These are phyloP conservation scores for Penicillium sp. DNA, from an alignment of 2,329 filamentous ascomycete genomes.

Conservation along the genomic window DNA sequence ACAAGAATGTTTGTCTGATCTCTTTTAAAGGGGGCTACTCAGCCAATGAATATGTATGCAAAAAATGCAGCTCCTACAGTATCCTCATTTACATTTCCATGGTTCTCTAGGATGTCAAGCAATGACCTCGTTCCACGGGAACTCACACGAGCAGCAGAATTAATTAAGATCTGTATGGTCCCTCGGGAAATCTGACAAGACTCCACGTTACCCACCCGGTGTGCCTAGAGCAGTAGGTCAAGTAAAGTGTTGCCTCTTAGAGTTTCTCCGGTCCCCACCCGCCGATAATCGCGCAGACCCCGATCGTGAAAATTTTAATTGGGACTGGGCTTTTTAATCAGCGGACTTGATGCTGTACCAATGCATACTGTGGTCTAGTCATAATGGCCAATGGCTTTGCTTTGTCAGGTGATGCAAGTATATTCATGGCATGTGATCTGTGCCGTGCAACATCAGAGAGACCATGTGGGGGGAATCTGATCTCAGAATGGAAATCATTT, in stretches of 20 bases:
- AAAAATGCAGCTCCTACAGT: background rate
- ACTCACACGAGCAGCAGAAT: background rate
- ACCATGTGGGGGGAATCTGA: background rate
- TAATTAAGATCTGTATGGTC: background rate
- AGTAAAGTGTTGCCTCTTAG: slow-evolving; percentile 6
- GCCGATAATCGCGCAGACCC: slow-evolving; percentile 13
- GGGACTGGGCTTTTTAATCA: slow-evolving; percentile 3
- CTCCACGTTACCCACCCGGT: slow-evolving; percentile 3
- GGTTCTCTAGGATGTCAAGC: background rate
- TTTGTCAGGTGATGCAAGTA: background rate
- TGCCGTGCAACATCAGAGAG: background rate
- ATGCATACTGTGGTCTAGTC: background rate
- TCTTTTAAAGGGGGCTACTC: background rate
- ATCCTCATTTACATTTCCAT: background rate
- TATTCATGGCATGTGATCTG: background rate
- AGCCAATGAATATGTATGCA: background rate
- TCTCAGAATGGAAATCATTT: background rate
- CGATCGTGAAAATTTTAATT: slow-evolving; percentile 6
- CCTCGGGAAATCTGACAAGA: background rate
- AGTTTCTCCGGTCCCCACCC: slow-evolving; percentile 9
- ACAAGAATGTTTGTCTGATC: background rate
- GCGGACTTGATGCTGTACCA: background rate
- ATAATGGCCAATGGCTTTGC: background rate
- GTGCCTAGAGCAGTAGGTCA: slow-evolving; percentile 15
- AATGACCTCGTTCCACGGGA: background rate